Evolutionary conservation across 1,139 yeast genomes (phyloP).

Genomic region (Sugiyamaella japonica): DNA sequence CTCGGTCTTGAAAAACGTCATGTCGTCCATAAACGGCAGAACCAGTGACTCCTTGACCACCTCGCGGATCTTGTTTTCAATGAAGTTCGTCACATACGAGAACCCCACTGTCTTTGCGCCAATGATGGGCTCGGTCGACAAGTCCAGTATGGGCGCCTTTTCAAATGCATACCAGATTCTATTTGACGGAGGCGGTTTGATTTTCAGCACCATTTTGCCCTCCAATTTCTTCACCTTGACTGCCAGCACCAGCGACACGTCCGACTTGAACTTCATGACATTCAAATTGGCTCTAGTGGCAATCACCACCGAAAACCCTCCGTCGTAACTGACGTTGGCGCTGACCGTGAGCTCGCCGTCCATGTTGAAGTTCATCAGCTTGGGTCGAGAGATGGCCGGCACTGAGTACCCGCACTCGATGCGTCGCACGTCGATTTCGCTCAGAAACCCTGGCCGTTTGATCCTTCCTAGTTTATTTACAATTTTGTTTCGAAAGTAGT

Average conservation of each 20-base stretch:
- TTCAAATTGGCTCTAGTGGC: slow-evolving; percentile 76
- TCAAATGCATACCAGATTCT: slow-evolving; percentile 91
- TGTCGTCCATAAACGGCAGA: slow-evolving; percentile 84
- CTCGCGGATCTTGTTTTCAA: slow-evolving; percentile 76
- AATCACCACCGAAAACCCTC: slow-evolving; percentile 70
- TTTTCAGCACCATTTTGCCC: slow-evolving; percentile 67
- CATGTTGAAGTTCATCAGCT: slow-evolving; percentile 66
- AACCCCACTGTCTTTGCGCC: slow-evolving; percentile 80
- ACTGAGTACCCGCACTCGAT: slow-evolving; percentile 78
- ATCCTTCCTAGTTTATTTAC: slow-evolving; percentile 73
- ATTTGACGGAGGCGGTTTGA: slow-evolving; percentile 89
- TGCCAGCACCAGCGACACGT: slow-evolving; percentile 73
- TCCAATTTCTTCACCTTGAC: slow-evolving; percentile 65
- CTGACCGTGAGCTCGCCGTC: slow-evolving; percentile 75
- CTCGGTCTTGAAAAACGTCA: slow-evolving; percentile 64
- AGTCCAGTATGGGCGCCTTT: slow-evolving; percentile 68
- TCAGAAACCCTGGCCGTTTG: slow-evolving; percentile 83
- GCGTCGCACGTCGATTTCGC: slow-evolving; percentile 71
- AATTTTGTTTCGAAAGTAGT: slow-evolving; percentile 57
- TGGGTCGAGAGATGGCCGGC: slow-evolving; percentile 77
- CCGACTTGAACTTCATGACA: slow-evolving; percentile 65
- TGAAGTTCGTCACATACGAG: slow-evolving; percentile 72
- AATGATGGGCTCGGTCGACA: slow-evolving; percentile 83
- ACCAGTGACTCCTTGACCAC: slow-evolving; percentile 78
- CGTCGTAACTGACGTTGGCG: slow-evolving; percentile 65